Percentiles rank a stretch among this genome's conserved stretches.
Conservation (phyloP, 768 basidiomycete genomes). For the Amanita rubescens region DNA sequence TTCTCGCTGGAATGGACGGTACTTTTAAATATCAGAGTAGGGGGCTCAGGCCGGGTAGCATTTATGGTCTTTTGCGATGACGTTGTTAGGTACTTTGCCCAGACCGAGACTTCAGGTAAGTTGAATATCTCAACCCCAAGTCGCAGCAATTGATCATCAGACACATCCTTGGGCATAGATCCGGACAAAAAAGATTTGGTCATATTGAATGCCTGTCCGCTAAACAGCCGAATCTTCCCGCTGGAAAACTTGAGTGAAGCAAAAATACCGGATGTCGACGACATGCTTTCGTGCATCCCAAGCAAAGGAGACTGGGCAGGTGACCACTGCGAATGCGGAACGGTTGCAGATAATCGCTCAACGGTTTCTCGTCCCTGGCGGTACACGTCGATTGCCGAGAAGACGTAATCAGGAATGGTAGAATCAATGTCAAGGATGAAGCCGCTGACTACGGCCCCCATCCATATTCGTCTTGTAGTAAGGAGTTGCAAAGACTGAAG, state of each 20-base stretch:
- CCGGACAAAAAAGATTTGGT: constrained; percentile 27
- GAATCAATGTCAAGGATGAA: constrained; percentile 83
- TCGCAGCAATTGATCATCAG: constrained; percentile 48
- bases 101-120: constrained; percentile 73
- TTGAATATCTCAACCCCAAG: constrained; percentile 58
- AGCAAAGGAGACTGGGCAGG: constrained; percentile 13
- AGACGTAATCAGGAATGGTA: constrained; percentile 68
- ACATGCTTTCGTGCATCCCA: constrained; percentile 19
- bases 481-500: constrained; percentile 48
- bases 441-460: constrained; percentile 70
- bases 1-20: constrained; percentile 90
- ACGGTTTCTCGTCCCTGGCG: constrained; percentile 74
- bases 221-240: constrained; percentile 75
- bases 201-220: constrained; percentile 32
- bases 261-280: constrained; percentile 49
- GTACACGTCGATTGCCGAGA: constrained; percentile 82
- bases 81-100: constrained; percentile 72
- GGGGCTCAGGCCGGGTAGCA: constrained; percentile 34
- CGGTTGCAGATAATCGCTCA: constrained; percentile 50
- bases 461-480: constrained; percentile 46
- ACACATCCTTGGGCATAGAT: constrained; percentile 27
- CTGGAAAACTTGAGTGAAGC: constrained; percentile 73
- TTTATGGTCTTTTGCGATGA: constrained; percentile 32
- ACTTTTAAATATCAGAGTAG: constrained; percentile 71
- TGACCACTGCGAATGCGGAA: constrained; percentile 36